phyloP scores from a whole-genome alignment of 108 stramenopile species.

The Pinguiococcus pyrenoidosus region DNA sequence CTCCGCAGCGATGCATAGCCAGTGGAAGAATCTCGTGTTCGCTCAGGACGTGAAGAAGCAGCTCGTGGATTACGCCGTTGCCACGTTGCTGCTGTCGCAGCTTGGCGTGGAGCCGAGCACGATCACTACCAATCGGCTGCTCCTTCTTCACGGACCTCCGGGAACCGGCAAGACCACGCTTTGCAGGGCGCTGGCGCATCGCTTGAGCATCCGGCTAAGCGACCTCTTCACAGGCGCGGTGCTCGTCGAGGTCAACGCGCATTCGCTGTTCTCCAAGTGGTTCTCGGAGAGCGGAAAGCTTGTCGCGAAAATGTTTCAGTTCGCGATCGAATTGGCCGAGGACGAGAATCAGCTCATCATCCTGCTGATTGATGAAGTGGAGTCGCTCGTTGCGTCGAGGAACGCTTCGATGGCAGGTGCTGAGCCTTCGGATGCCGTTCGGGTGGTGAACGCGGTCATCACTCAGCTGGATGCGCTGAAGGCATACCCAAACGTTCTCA shows the following conservation, averaged over 20 bases:
- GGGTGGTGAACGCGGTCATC: constrained; percentile 57
- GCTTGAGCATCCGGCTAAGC: constrained; percentile 34
- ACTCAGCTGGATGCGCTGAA: constrained; percentile 52
- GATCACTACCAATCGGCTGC: constrained; percentile 49
- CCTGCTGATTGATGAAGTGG: constrained; percentile 61
- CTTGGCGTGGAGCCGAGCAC: background rate
- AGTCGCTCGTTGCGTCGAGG: constrained; percentile 43
- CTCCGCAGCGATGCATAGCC: no score
- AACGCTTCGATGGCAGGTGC: constrained; percentile 3
- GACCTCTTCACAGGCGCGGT: constrained; percentile 27
- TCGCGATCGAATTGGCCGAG: constrained; percentile 47
- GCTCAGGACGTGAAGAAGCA: constrained; percentile 10
- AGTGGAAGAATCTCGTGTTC: constrained; percentile 13
- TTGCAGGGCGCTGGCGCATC: constrained; percentile 44
- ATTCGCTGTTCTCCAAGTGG: constrained; percentile 45
- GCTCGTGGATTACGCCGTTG: constrained; percentile 9
- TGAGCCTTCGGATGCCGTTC: constrained; percentile 53
- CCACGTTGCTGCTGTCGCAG: constrained; percentile 11
- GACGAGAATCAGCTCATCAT: constrained; percentile 44
- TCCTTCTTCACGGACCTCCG: constrained; percentile 59
- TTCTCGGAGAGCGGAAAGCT: constrained; percentile 63
- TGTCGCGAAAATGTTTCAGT: constrained; percentile 49
- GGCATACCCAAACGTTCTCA: constrained; percentile 44
- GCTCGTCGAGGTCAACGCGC: constrained; percentile 53
- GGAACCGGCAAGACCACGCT: constrained; percentile 56